Evolutionary conservation across 495 filamentous ascomycete species (phyloP).

Genomic region (Hyaloscypha hepaticicola): DNA sequence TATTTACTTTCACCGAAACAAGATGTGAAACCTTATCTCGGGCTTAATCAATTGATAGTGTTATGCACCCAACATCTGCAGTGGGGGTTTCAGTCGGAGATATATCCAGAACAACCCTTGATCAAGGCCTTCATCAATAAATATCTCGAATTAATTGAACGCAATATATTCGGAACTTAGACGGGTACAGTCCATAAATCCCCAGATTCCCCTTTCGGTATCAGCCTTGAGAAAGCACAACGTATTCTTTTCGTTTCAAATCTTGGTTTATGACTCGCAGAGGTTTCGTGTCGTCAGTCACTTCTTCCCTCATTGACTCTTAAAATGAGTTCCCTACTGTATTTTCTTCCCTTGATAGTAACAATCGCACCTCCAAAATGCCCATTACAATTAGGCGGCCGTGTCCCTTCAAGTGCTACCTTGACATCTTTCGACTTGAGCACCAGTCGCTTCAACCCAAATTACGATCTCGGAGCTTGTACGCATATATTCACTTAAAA

Average conservation of each 20-base stretch:
- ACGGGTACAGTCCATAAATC: too few species aligned
- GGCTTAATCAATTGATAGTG: neutral
- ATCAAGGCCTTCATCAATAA: neutral
- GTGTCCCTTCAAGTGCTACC: conserved; percentile 31
- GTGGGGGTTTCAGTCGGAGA: neutral
- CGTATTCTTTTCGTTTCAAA: neutral
- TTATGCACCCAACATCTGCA: neutral
- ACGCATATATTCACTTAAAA: neutral
- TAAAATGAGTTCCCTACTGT: neutral
- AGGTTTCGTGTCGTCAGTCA: neutral
- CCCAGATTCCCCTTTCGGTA: neutral
- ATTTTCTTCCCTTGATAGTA: neutral
- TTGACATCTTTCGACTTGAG: conserved; percentile 34
- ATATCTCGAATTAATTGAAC: neutral
- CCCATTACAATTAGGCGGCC: conserved; percentile 40
- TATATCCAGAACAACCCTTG: neutral
- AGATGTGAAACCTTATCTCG: neutral
- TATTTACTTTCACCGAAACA: neutral
- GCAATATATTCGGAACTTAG: neutral
- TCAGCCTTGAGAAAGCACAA: neutral
- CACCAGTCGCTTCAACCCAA: conserved; percentile 37
- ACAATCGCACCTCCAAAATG: conserved; percentile 23
- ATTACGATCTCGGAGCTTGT: conserved; percentile 35
- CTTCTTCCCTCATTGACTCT: neutral
- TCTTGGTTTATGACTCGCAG: neutral